Percentiles rank a stretch among this genome's conserved stretches.
Conservation (phyloP, 495 filamentous ascomycete genomes). For the Tirmania nivea region DNA sequence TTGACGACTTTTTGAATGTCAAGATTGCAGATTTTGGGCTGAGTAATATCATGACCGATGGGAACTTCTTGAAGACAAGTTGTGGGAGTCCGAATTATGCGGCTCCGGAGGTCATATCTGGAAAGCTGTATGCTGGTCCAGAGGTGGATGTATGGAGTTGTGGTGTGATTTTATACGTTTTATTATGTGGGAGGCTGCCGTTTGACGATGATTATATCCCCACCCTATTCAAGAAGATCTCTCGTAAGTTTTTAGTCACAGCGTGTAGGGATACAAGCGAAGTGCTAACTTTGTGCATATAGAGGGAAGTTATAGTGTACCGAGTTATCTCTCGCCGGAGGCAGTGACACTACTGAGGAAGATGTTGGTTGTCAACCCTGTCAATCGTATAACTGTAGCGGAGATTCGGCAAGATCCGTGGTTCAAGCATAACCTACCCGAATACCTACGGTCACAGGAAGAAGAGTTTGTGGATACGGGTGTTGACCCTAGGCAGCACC, state of each 20-base stretch:
- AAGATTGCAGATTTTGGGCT: conserved; percentile 98
- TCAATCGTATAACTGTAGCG: conserved; percentile 75
- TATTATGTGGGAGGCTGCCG: conserved; percentile 73
- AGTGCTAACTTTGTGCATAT: not conserved
- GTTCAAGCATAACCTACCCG: conserved; percentile 69
- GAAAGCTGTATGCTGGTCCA: conserved; percentile 90
- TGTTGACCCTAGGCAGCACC: conserved; percentile 74
- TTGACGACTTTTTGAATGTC: conserved; percentile 85
- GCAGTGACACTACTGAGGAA: conserved; percentile 68
- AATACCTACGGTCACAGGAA: conserved; percentile 69
- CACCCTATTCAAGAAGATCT: conserved; percentile 67
- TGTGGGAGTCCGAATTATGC: conserved; percentile 97
- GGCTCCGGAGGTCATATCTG: conserved; percentile 90
- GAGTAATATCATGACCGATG: conserved; percentile 99
- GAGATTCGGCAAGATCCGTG: conserved; percentile 90
- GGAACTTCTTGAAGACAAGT: conserved; percentile 95
- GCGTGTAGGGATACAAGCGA: no score
- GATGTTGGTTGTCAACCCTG: conserved; percentile 88
- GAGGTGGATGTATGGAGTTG: conserved; percentile 99
- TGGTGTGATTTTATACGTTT: conserved; percentile 90
- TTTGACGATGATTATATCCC: conserved; percentile 97
- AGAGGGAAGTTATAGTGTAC: conserved; percentile 71
- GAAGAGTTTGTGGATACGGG: conserved; percentile 86
- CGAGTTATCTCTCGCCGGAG: conserved; percentile 65
- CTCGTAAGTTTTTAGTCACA: conserved; percentile 17